These are phyloP conservation scores for Gaeumannomyces sp. DNA, from an alignment of 2,329 filamentous ascomycete species.

Conservation along the genomic window DNA sequence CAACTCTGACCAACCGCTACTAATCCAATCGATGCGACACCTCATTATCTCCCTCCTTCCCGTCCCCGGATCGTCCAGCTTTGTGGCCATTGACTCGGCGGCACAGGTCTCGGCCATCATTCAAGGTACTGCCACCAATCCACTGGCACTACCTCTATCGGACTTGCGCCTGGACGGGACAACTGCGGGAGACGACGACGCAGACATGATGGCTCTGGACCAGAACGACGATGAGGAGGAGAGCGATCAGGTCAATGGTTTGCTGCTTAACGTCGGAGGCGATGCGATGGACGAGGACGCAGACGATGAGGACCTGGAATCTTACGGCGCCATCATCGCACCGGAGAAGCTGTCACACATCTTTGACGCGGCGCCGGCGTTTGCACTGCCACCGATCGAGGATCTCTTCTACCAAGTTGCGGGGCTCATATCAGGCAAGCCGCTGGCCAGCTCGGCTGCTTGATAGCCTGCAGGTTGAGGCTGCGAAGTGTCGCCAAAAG, in stretches of 20 bases:
- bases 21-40: slow-evolving; percentile 49
- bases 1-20: slow-evolving; percentile 52
- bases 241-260: slow-evolving; percentile 33
- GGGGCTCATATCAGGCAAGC: slow-evolving; percentile 54
- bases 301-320: slow-evolving; percentile 31
- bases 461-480: not conserved
- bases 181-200: slow-evolving; percentile 22
- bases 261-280: slow-evolving; percentile 28
- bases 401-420: slow-evolving; percentile 72
- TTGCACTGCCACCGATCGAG: slow-evolving; percentile 64
- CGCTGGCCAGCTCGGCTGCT: slow-evolving; percentile 26
- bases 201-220: slow-evolving; percentile 17
- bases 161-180: slow-evolving; percentile 41
- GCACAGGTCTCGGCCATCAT: slow-evolving; percentile 63
- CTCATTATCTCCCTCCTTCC: slow-evolving; percentile 63
- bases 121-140: slow-evolving; percentile 50
- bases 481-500: not conserved
- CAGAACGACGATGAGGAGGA: slow-evolving; percentile 33
- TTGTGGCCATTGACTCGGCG: slow-evolving; percentile 67
- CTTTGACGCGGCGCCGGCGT: slow-evolving; percentile 63
- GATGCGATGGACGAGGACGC: slow-evolving; percentile 29
- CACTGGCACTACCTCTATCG: slow-evolving; percentile 48
- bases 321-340: slow-evolving; percentile 55
- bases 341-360: slow-evolving; percentile 63
- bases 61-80: slow-evolving; percentile 38